These are phyloP conservation scores for Azolla pinnata DNA, from an alignment of 75 land plant species.

Conservation along the genomic window DNA sequence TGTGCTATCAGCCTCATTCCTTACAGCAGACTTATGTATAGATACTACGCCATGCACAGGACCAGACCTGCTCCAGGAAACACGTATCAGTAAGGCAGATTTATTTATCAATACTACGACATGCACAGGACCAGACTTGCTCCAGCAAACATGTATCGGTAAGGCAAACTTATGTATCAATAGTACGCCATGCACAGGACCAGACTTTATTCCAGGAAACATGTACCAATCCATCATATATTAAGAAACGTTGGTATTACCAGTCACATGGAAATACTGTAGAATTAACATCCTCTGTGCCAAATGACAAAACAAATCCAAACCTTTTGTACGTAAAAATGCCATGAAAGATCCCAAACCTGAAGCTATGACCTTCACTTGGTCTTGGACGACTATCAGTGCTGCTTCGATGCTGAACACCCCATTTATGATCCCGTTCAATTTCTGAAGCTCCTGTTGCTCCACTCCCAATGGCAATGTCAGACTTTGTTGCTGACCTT, in stretches of 20 bases:
- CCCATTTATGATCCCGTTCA: constrained; percentile 57
- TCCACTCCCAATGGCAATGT: constrained; percentile 21
- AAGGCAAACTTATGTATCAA: constrained; percentile 36
- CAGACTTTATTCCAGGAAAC: too few species aligned
- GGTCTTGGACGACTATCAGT: constrained; percentile 36
- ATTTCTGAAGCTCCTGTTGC: constrained; percentile 34
- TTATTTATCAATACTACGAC: constrained; percentile 30
- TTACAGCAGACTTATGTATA: constrained; percentile 31
- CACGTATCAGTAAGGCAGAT: constrained; percentile 10
- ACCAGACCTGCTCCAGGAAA: constrained; percentile 42
- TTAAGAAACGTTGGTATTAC: too few species aligned
- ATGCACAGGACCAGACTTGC: constrained; percentile 52
- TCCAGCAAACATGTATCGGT: background rate
- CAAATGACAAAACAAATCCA: background rate
- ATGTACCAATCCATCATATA: too few species aligned
- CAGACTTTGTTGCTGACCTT: constrained; percentile 42
- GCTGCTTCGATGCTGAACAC: constrained; percentile 30
- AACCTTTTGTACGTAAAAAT: background rate
- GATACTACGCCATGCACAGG: constrained; percentile 34
- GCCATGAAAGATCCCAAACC: too few species aligned
- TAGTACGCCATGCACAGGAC: constrained; percentile 33
- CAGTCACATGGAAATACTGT: too few species aligned
- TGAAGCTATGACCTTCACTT: constrained; percentile 46
- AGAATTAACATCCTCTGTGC: background rate
- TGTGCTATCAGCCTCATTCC: constrained; percentile 37